These are phyloP conservation scores for Trichophyton verrucosum DNA, from an alignment of 2,329 filamentous ascomycete genomes.

Conservation along the genomic window DNA sequence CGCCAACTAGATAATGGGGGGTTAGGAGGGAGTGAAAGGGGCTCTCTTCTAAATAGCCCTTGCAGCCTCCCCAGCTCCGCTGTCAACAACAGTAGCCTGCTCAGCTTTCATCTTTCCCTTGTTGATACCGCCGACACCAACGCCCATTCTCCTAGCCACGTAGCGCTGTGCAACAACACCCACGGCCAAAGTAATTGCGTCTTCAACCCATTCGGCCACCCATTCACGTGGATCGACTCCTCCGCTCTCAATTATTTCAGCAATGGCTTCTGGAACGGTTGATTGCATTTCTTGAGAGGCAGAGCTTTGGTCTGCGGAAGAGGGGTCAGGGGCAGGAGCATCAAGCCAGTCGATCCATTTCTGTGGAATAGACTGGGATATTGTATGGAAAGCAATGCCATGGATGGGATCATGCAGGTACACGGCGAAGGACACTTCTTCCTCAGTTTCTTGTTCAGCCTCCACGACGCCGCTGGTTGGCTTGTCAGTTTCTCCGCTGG, in stretches of 20 bases:
- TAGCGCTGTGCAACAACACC: constrained; percentile 89
- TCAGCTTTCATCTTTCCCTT: constrained; percentile 42
- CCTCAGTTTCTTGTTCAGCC: constrained; percentile 30
- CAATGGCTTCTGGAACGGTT: constrained; percentile 61
- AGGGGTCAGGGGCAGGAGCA: constrained; percentile 40
- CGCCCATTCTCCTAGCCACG: constrained; percentile 88
- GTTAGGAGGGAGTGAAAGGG: background rate
- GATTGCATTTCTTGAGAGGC: constrained; percentile 20
- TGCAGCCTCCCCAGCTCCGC: constrained; percentile 48
- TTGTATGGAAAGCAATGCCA: constrained; percentile 68
- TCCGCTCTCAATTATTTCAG: constrained; percentile 61
- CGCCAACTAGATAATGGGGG: background rate
- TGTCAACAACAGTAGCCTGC: constrained; percentile 45
- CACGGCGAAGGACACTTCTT: constrained; percentile 63
- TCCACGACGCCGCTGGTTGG: constrained; percentile 25
- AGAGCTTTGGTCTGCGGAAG: constrained; percentile 20
- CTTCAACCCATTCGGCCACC: constrained; percentile 96
- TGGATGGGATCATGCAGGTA: constrained; percentile 80
- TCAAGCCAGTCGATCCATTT: constrained; percentile 91
- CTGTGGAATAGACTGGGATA: constrained; percentile 71
- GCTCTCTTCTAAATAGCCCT: constrained; percentile 34
- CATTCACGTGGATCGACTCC: constrained; percentile 88
- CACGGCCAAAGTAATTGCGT: constrained; percentile 62
- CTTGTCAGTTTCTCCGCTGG: constrained; percentile 21
- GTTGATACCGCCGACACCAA: constrained; percentile 63